phyloP scores from a whole-genome alignment of 306 rosid species.

The Cyamopsis tetragonoloba region DNA sequence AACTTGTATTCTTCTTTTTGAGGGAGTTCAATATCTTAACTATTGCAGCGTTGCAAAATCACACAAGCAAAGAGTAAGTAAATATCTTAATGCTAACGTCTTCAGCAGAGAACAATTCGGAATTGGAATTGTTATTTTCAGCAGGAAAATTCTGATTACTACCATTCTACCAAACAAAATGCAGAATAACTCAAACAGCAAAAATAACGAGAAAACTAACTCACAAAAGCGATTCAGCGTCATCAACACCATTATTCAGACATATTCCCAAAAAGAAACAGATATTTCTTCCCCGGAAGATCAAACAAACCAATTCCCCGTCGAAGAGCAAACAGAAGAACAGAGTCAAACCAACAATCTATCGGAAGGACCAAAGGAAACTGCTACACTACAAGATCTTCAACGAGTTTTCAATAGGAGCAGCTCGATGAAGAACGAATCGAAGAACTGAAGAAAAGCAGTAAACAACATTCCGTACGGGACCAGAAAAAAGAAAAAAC shows the following conservation, averaged over 20 bases:
- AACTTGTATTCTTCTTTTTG: background rate
- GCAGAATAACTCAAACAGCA: background rate
- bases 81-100: background rate
- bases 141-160: slow-evolving; percentile 4
- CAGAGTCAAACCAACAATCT: background rate
- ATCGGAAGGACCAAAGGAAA: slow-evolving; percentile 32
- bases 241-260: slow-evolving; percentile 4
- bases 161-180: slow-evolving; percentile 19
- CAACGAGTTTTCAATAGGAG: slow-evolving; percentile 7
- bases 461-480: background rate
- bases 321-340: background rate
- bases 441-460: slow-evolving; percentile 25
- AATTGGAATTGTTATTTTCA: background rate
- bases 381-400: slow-evolving; percentile 6
- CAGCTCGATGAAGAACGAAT: background rate
- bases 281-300: background rate
- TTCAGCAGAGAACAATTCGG: no score
- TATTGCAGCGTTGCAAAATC: background rate
- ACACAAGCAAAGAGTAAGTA: background rate
- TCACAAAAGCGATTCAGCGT: background rate
- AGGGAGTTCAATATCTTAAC: background rate
- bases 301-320: background rate
- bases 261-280: background rate
- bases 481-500: background rate
- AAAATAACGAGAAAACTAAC: background rate